These are phyloP conservation scores for Russula compacta DNA, from an alignment of 768 basidiomycete genomes.

Conservation along the genomic window DNA sequence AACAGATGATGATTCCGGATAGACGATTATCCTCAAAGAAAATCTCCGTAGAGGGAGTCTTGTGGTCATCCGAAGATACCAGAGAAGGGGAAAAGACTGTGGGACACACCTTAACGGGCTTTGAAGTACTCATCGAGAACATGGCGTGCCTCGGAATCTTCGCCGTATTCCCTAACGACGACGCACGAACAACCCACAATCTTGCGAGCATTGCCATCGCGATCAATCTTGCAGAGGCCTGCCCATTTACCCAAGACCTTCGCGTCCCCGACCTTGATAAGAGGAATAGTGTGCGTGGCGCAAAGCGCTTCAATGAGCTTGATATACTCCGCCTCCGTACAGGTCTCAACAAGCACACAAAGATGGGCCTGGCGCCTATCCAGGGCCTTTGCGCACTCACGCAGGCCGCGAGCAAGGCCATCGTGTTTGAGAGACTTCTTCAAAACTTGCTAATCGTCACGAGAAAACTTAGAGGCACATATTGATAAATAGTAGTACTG, in stretches of 20 bases:
- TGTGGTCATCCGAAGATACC: constrained; percentile 59
- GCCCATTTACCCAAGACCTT: constrained; percentile 98
- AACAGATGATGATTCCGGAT: constrained; percentile 85
- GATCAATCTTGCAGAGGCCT: constrained; percentile 98
- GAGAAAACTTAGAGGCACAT: neutral
- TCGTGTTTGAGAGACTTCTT: constrained; percentile 98
- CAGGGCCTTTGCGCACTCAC: constrained; percentile 95
- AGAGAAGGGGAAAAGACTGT: constrained; percentile 5
- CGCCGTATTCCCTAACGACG: constrained; percentile 96
- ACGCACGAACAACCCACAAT: constrained; percentile 89
- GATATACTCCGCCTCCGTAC: constrained; percentile 99
- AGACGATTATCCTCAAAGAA: constrained; percentile 66
- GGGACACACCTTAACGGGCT: constrained; percentile 56
- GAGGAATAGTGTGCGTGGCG: constrained; percentile 97
- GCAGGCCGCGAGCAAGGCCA: constrained; percentile 94
- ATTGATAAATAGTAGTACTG: neutral
- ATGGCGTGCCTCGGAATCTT: constrained; percentile 89
- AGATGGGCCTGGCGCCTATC: constrained; percentile 98
- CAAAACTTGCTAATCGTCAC: constrained; percentile 74
- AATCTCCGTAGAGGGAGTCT: constrained; percentile 90
- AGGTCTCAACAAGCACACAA: constrained; percentile 98
- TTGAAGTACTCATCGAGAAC: constrained; percentile 96
- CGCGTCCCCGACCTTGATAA: constrained; percentile 98
- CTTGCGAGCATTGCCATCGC: constrained; percentile 97
- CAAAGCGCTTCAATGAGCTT: constrained; percentile 99